Conservation (phyloP, 192 early-diverging fungal genomes). For the Linderina pennispora region DNA sequence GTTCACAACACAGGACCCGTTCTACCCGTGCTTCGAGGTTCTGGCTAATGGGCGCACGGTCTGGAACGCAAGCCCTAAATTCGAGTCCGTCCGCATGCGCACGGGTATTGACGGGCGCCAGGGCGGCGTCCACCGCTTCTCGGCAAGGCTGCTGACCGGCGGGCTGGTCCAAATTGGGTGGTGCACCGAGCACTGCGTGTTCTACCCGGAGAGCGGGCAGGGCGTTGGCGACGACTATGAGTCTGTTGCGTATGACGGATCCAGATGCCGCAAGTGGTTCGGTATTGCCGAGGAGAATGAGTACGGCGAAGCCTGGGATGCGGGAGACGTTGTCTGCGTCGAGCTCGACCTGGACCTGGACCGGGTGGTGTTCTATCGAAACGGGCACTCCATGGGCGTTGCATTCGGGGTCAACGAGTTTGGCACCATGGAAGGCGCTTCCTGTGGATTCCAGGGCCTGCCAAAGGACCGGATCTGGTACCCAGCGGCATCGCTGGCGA, state of each 20-base stretch:
- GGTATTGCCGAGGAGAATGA: slow-evolving; percentile 19
- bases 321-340: slow-evolving; percentile 24
- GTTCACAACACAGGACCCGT: slow-evolving; percentile 25
- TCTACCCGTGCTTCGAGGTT: slow-evolving; percentile 15
- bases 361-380: slow-evolving; percentile 32
- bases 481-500: slow-evolving; percentile 36
- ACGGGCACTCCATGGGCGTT: slow-evolving; percentile 29
- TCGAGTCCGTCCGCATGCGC: slow-evolving; percentile 29
- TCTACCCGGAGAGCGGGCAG: slow-evolving; percentile 39
- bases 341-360: slow-evolving; percentile 39
- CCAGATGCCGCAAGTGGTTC: slow-evolving; percentile 32
- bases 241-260: slow-evolving; percentile 38
- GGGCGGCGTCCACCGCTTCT: slow-evolving; percentile 37
- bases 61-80: slow-evolving; percentile 40
- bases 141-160: slow-evolving; percentile 26
- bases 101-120: slow-evolving; percentile 25
- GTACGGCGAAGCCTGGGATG: slow-evolving; percentile 39
- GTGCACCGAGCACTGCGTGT: slow-evolving; percentile 35
- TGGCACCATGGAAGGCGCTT: slow-evolving; percentile 16
- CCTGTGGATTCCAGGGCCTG: slow-evolving; percentile 17
- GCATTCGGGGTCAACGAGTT: slow-evolving; percentile 27
- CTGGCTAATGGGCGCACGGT: slow-evolving; percentile 31
- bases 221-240: slow-evolving; percentile 44
- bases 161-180: slow-evolving; percentile 41
- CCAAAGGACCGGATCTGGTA: slow-evolving; percentile 35